Evolutionary conservation across 75 land plant genomes (phyloP).

Genomic region (Picea sitchensis): DNA sequence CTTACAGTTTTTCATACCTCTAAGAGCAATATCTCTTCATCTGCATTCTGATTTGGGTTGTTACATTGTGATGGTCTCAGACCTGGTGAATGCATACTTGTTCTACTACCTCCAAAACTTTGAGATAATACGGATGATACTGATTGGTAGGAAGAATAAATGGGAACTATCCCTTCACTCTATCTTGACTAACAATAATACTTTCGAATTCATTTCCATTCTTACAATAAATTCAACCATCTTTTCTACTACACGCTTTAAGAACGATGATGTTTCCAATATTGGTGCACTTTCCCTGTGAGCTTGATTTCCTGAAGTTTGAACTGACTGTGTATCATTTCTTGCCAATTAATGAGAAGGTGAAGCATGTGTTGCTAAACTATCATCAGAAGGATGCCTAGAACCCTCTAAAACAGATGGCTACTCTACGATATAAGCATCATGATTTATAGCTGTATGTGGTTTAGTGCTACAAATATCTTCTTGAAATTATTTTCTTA

Average conservation of each 20-base stretch:
- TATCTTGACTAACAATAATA: constrained; percentile 52
- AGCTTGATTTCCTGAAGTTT: not conserved
- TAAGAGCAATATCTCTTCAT: too few species aligned
- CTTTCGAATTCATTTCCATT: constrained; percentile 74
- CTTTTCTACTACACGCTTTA: constrained; percentile 49
- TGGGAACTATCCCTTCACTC: constrained; percentile 39
- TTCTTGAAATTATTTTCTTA: not conserved
- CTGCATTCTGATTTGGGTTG: too few species aligned
- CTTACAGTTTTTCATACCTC: too few species aligned
- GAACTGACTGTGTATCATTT: constrained; percentile 11
- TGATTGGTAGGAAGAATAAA: constrained; percentile 58
- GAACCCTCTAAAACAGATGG: constrained; percentile 6
- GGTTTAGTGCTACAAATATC: not conserved
- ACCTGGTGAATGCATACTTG: too few species aligned
- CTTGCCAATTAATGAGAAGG: constrained; percentile 2
- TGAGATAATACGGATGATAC: constrained; percentile 60
- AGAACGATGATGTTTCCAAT: constrained; percentile 56
- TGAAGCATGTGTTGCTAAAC: constrained; percentile 8
- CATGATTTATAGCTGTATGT: not conserved
- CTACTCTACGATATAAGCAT: not conserved
- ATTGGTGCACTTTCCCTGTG: constrained; percentile 13
- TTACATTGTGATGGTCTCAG: too few species aligned
- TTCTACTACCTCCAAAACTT: constrained; percentile 21
- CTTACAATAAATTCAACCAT: constrained; percentile 59
- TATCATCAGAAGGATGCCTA: constrained; percentile 4